Conservation (phyloP, 164 flowering plant species). For the Liquidambar formosana region DNA sequence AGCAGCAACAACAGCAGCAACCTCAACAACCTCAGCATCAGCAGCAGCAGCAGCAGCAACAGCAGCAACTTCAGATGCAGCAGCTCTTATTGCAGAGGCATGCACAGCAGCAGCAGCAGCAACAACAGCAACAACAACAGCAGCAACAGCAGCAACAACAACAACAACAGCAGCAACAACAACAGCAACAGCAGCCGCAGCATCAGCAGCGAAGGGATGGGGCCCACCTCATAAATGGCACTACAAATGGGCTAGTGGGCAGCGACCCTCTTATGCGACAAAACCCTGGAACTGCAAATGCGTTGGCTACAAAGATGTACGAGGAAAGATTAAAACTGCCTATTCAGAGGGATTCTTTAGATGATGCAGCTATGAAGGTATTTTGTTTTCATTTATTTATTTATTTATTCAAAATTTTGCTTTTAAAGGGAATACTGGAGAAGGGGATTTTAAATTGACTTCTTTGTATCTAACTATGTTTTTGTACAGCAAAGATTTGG, state of each 20-base stretch:
- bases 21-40: conserved; percentile 41
- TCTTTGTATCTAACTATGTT: neutral
- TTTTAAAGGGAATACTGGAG: too few relatives aligned
- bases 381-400: neutral
- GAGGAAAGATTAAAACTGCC: conserved; percentile 85
- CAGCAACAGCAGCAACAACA: conserved; percentile 62
- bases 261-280: conserved; percentile 72
- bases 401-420: neutral
- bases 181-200: conserved; percentile 56
- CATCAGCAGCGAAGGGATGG: conserved; percentile 62
- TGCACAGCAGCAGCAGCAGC: conserved; percentile 61
- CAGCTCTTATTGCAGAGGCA: conserved; percentile 72
- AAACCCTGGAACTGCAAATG: conserved; percentile 78
- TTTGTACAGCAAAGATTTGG: conserved; percentile 74
- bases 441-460: neutral
- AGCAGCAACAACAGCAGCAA: conserved; percentile 44
- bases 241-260: conserved; percentile 70
- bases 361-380: conserved; percentile 93
- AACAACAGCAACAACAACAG: conserved; percentile 56
- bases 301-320: conserved; percentile 93
- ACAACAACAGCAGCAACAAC: conserved; percentile 64
- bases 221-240: conserved; percentile 74
- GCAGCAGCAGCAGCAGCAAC: conserved; percentile 42
- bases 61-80: conserved; percentile 73
- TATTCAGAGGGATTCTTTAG: conserved; percentile 78